Evolutionary conservation across 108 stramenopile genomes (phyloP), one percentile per base, ranked within the genome.

Genomic region (Skeletonema marinoi): DNA sequence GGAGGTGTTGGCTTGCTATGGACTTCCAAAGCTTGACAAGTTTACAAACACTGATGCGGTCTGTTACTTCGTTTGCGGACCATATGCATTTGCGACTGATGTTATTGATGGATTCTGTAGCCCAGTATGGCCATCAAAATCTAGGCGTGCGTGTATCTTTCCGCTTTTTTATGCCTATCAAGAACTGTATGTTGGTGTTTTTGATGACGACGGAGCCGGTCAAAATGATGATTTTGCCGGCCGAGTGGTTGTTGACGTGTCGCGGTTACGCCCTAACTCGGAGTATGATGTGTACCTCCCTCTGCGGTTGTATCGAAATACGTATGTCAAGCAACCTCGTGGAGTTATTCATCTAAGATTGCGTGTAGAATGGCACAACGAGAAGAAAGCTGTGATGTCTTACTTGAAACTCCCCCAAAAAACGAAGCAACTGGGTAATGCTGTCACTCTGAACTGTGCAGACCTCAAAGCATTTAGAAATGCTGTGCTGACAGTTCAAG

Each of bases 221-320:
- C 59, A 74, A 35, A 80, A 89, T 42, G 90, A 91, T 87, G 89
- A 89, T 62, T 89, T 90, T 77, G 89, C 89, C 17, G 91, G 91
- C 0, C 85, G 88, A 16, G 86, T 92, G 11, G 88, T 84, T 12
- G 31, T 92, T 11, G 86, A 89, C 51, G 31, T 92, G 36, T 67
- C 88, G 30, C 75, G 73, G 19, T 65, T 86, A 36, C 85, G 91
- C 17, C 89, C 91, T 9, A 74, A 66, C 41, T 82, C 85, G 1
- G 74, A 74, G n/a, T 92, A 92, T 68, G 91, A 92, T 68, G 77
- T 89, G 25, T 83, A 70, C n/a, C 56, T 92, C 2, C 91, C 91
- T 8, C 51, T 92, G 44, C 67, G 91, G 56, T 36, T 80, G 30
- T 88, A 88, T 38, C 71, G 75, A 41, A 86, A 90, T 58, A 86